A percentile compares a stretch with the other conserved stretches of the same genome.
These are phyloP conservation scores for Stenogyne calaminthoides DNA, from an alignment of 305 asterid genomes.

Conservation along the genomic window DNA sequence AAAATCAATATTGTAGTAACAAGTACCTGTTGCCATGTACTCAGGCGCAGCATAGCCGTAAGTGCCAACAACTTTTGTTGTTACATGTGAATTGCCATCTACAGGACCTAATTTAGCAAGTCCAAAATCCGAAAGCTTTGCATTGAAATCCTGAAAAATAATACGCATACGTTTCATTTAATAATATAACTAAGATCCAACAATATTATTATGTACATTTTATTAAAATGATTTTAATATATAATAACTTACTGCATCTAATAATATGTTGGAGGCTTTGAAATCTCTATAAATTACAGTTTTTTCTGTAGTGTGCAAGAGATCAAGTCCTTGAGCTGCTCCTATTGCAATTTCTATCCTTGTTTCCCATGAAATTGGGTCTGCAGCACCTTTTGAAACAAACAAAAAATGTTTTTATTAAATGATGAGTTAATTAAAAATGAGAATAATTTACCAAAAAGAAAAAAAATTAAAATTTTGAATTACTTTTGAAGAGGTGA, in stretches of 20 bases:
- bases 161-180: background rate
- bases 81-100: constrained; percentile 75
- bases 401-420: background rate
- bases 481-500: constrained; percentile 70
- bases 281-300: constrained; percentile 76
- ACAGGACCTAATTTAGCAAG: constrained; percentile 87
- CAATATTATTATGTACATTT: background rate
- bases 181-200: background rate
- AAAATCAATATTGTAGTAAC: background rate
- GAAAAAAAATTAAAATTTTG: background rate
- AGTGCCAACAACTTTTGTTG: constrained; percentile 77
- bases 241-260: constrained; percentile 49
- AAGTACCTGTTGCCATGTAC: constrained; percentile 82
- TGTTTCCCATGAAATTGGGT: constrained; percentile 49
- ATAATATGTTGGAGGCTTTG: constrained; percentile 69
- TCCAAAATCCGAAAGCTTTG: constrained; percentile 94
- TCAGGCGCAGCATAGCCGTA: constrained; percentile 95
- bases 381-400: constrained; percentile 40
- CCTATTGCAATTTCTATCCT: constrained; percentile 70
- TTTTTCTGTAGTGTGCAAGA: constrained; percentile 57
- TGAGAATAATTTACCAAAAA: background rate
- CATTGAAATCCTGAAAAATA: constrained; percentile 58
- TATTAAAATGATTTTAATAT: too few species aligned
- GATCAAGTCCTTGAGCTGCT: constrained; percentile 75
- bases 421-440: background rate